Evolutionary conservation across 2,329 filamentous ascomycete species (phyloP), one percentile per base, ranked within the genome.

Genomic region (Pestalotiopsis sp.): DNA sequence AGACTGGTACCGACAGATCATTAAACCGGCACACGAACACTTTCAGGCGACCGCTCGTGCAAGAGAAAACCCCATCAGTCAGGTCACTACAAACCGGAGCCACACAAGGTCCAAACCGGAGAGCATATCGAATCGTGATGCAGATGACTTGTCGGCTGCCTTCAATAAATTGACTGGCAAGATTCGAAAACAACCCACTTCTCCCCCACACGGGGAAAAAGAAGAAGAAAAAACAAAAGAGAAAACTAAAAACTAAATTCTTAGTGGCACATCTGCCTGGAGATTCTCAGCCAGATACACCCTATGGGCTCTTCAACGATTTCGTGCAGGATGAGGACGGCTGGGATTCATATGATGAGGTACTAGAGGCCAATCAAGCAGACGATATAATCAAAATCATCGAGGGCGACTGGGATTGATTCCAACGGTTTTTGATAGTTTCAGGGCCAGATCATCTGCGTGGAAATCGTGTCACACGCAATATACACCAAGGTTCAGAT

Each of bases 281-380:
- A 14, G 2, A 38, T 27, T 61, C 27, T 14, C 2, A 38, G 27
- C 20, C 59, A 61, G 25, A 61, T 17, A 61, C 27, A 27, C 27
- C 27, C 6, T 12, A 61, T 38, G 25, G 38, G 12, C 59, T 1
- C 25, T 27, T 13, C n/a, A 2, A 61, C 59, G n/a, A 61, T 61
- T n/a, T 17, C 25, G 25, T 40, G 27, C 25, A 38, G n/a, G 59
- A 61, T 17, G 56, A 58, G 12, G 11, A 3, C 14, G 56, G 56
- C 56, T 61, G 59, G 59, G 59, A 61, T 40, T 14, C 59, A 31
- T n/a, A 61, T 38, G 59, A 61, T n/a, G 31, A 61, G 31, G 27
- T 20, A 27, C 5, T 27, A n/a, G 23, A 61, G 31, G 17, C 6
- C 13, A 61, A 61, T 38, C 12, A n/a, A 61, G 23, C 23, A 38